Conservation (phyloP, 139 green algal species). For the Micractinium conductrix region DNA sequence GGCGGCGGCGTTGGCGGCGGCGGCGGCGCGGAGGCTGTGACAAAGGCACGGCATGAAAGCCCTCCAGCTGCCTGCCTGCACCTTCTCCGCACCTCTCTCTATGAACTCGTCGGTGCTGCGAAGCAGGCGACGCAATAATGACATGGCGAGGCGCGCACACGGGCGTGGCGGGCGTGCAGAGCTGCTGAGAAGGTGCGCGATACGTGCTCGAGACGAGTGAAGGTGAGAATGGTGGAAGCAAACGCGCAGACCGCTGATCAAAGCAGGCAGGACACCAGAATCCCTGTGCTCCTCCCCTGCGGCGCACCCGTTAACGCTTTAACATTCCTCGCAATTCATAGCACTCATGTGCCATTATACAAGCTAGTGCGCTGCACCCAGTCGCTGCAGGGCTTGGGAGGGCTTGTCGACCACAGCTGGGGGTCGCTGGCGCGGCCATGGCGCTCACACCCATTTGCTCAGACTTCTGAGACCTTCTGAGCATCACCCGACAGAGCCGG, state of each 20-base stretch:
- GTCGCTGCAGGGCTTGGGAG: neutral
- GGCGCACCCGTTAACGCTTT: too few species aligned
- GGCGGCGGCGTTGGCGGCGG: too few species aligned
- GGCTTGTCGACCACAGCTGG: neutral
- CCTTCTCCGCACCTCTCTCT: neutral
- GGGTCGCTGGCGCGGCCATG: neutral
- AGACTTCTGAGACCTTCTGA: neutral
- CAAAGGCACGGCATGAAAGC: neutral
- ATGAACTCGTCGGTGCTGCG: slow-evolving; percentile 25
- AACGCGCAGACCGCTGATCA: too few species aligned
- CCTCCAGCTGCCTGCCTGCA: neutral
- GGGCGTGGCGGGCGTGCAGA: too few species aligned
- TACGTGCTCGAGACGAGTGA: too few species aligned
- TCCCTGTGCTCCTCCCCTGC: too few species aligned
- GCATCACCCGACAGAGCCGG: neutral
- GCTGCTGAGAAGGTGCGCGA: too few species aligned
- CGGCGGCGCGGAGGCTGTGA: neutral
- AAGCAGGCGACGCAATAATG: neutral
- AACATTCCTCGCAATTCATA: too few species aligned
- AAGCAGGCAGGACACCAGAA: too few species aligned
- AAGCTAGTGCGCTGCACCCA: neutral
- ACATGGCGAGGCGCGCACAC: neutral
- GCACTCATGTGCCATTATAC: too few species aligned
- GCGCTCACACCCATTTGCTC: too few species aligned
- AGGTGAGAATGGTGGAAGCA: too few species aligned